Evolutionary conservation across 805 yeast genomes (phyloP).

Genomic region (Yarrowia alimentaria): DNA sequence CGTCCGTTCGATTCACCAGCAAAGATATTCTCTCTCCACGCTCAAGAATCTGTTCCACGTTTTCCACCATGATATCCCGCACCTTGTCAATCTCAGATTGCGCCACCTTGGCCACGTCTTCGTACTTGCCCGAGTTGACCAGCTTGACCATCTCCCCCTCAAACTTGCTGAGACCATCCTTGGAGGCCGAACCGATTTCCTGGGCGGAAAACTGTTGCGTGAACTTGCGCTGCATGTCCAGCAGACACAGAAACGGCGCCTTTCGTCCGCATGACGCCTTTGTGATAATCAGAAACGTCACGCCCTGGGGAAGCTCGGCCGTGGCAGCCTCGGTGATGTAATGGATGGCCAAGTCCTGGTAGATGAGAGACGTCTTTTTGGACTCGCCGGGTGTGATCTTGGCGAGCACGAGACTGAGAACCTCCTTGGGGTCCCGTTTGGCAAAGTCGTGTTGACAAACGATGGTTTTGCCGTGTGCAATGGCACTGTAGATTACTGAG

Average conservation of each 20-base stretch:
- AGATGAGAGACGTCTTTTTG: slow-evolving; percentile 36
- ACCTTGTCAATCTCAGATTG: slow-evolving; percentile 59
- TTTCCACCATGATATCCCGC: slow-evolving; percentile 65
- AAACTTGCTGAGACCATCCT: slow-evolving; percentile 10
- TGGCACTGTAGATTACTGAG: slow-evolving; percentile 15
- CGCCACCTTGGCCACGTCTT: slow-evolving; percentile 37
- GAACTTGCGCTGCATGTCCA: slow-evolving; percentile 29
- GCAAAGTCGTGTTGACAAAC: slow-evolving; percentile 13
- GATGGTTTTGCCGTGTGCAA: slow-evolving; percentile 9
- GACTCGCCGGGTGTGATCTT: slow-evolving; percentile 35
- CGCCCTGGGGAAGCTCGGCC: slow-evolving; percentile 34
- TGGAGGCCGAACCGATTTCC: neutral
- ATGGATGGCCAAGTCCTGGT: slow-evolving; percentile 38
- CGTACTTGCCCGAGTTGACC: slow-evolving; percentile 30
- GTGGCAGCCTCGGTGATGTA: slow-evolving; percentile 36
- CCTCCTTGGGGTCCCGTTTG: slow-evolving; percentile 27
- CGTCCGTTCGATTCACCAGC: slow-evolving; percentile 76
- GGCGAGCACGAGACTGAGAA: slow-evolving; percentile 32
- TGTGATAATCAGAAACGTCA: slow-evolving; percentile 37
- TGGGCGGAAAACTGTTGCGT: slow-evolving; percentile 7
- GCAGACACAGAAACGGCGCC: slow-evolving; percentile 34
- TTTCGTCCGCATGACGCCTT: slow-evolving; percentile 31
- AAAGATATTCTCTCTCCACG: slow-evolving; percentile 75
- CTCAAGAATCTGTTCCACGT: slow-evolving; percentile 65
- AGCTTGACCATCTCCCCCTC: slow-evolving; percentile 28